Evolutionary conservation across 768 basidiomycete genomes (phyloP), one percentile per base, ranked within the genome.

Genomic region (Macrolepiota dolichaula): DNA sequence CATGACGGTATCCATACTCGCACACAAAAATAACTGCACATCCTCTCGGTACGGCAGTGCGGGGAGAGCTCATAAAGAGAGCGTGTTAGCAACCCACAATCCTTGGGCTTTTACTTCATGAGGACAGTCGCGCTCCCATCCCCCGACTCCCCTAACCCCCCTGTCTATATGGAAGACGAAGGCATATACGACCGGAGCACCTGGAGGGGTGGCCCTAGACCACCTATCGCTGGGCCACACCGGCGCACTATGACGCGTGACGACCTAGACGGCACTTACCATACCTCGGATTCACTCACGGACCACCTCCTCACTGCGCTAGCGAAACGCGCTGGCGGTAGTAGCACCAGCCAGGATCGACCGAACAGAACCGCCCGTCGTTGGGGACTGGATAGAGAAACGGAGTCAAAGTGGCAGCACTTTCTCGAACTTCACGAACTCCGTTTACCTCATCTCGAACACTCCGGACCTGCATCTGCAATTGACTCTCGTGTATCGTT

Each of bases 131-230:
- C 32, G 29, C 13, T 53, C 24, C n/a, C 44, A 19, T 40, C 32
- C 42, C 29, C 32, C 27, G 22, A 17, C n/a, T 44, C 35, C 37
- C 42, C 44, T 29, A 7, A 55, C 22, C 32, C 13, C 37, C 44
- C 37, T 22, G 22, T 19, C 11, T 25, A 4, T 24, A 38, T 37
- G 47, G 22, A 27, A 13, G 36, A 36, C 3, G 22, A 44, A 3
- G n/a, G 27, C 9, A 29, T 19, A 24, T 42, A 32, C n/a, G 38
- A 42, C 17, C 36, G 36, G 50, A 59, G 38, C 22, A 52, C 37
- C 13, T 59, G 57, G 57, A 61, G 25, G 15, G 59, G 59, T 10
- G 59, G 59, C 7, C 59, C 59, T 35, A 54, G 59, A 36, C 52
- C 36, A 37, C 59, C 53, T 24, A 4, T 49, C 27, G 46, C 47